These are phyloP conservation scores for Pichia cephalocereana DNA, from an alignment of 805 yeast genomes.

Conservation along the genomic window DNA sequence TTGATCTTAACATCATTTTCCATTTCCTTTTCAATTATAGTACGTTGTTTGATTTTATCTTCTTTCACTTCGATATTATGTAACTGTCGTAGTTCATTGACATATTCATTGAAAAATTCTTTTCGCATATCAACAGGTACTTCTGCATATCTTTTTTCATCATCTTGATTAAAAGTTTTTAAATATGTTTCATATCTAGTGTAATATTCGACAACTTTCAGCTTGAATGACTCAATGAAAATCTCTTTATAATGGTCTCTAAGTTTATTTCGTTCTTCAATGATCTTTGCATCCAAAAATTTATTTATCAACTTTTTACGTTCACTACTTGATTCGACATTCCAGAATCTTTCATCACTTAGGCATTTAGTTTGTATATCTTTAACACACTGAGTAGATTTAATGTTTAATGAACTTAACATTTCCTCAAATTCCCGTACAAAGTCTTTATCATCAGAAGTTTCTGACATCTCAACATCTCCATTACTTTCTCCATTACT, in stretches of 20 bases:
- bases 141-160: conserved; percentile 5
- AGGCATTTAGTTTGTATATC: conserved; percentile 52
- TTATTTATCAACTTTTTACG: conserved; percentile 59
- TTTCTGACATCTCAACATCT: not conserved
- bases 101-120: conserved; percentile 22
- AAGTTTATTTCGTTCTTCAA: conserved; percentile 43
- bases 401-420: conserved; percentile 49
- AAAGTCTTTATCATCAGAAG: not conserved
- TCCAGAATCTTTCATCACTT: conserved; percentile 59
- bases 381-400: conserved; percentile 68
- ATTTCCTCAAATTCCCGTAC: conserved; percentile 35
- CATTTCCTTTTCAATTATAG: not conserved
- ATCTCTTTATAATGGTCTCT: conserved; percentile 47
- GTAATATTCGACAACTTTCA: conserved; percentile 37
- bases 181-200: conserved; percentile 53
- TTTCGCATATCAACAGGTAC: conserved; percentile 42
- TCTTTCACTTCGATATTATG: conserved; percentile 29
- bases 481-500: not conserved
- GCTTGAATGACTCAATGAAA: conserved; percentile 39
- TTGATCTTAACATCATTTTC: not conserved
- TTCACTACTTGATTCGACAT: conserved; percentile 47
- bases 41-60: not conserved
- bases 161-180: conserved; percentile 24
- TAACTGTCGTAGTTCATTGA: conserved; percentile 18
- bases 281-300: conserved; percentile 42